Evolutionary conservation across 139 green algal species (phyloP).

Genomic region (Chlorella sp.): DNA sequence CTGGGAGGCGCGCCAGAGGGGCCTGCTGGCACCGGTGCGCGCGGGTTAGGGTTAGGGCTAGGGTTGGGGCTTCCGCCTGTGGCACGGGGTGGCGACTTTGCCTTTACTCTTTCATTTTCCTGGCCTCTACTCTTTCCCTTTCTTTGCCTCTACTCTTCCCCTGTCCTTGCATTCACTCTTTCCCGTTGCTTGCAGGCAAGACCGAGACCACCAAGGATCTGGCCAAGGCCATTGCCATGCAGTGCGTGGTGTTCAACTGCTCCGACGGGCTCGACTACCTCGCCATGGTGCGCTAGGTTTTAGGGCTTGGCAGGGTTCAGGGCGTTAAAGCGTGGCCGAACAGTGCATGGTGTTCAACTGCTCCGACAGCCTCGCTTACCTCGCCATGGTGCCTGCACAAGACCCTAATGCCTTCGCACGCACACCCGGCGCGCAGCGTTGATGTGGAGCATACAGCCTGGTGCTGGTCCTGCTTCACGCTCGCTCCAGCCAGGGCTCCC

Average conservation of each 20-base stretch:
- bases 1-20: conserved; percentile 55
- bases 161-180: too few species aligned
- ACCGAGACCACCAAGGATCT: conserved; percentile 74
- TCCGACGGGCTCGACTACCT: conserved; percentile 76
- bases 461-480: too few species aligned
- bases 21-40: conserved; percentile 11
- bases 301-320: neutral
- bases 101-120: neutral
- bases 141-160: conserved; percentile 50
- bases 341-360: conserved; percentile 90
- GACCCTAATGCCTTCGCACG: too few species aligned
- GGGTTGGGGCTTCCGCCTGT: too few species aligned
- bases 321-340: conserved; percentile 55
- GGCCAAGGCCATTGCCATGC: conserved; percentile 58
- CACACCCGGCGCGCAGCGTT: too few species aligned
- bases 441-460: too few species aligned
- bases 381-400: conserved; percentile 69
- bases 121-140: too few species aligned
- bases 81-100: too few species aligned
- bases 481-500: too few species aligned
- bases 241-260: conserved; percentile 90
- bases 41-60: too few species aligned
- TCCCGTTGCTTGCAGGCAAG: conserved; percentile 52
- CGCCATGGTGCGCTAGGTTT: conserved; percentile 54
- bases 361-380: conserved; percentile 74